Conservation (phyloP, 306 rosid species). For the Ammopiptanthus mongolicus region DNA sequence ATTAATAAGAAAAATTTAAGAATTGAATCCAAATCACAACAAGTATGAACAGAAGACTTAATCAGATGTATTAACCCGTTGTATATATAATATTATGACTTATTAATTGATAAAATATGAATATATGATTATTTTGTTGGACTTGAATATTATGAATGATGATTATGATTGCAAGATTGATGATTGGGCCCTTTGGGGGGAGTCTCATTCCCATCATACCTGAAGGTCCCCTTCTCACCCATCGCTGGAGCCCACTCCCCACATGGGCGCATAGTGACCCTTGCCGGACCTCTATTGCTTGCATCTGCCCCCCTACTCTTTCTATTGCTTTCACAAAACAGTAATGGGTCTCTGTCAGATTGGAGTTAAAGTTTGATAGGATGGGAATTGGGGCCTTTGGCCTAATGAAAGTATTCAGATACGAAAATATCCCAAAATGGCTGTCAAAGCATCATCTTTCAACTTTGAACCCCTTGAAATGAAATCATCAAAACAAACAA, state of each 20-base stretch:
- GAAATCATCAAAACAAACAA: background rate
- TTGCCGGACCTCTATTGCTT: slow-evolving; percentile 1
- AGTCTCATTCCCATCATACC: slow-evolving; percentile 8
- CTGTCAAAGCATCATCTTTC: background rate
- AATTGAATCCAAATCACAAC: no score
- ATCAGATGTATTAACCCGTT: no score
- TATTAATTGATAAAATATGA: no score
- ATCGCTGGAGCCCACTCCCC: slow-evolving; percentile 37
- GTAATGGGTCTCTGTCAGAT: slow-evolving; percentile 31
- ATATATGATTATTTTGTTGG: no score
- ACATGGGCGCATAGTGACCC: slow-evolving; percentile 33
- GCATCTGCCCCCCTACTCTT: background rate
- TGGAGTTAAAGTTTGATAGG: slow-evolving; percentile 21
- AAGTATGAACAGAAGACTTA: no score
- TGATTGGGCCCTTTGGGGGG: slow-evolving; percentile 15
- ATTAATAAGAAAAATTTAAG: no score
- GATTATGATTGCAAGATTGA: background rate
- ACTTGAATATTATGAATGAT: background rate
- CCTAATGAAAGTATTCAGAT: slow-evolving; percentile 9
- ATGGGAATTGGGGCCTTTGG: slow-evolving; percentile 15
- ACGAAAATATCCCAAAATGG: background rate
- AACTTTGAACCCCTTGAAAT: background rate
- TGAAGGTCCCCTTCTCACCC: slow-evolving; percentile 22
- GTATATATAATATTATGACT: no score
- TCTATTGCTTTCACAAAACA: slow-evolving; percentile 11